Conservation (phyloP, 73 alveolate species). For the Urostyla sp. region DNA sequence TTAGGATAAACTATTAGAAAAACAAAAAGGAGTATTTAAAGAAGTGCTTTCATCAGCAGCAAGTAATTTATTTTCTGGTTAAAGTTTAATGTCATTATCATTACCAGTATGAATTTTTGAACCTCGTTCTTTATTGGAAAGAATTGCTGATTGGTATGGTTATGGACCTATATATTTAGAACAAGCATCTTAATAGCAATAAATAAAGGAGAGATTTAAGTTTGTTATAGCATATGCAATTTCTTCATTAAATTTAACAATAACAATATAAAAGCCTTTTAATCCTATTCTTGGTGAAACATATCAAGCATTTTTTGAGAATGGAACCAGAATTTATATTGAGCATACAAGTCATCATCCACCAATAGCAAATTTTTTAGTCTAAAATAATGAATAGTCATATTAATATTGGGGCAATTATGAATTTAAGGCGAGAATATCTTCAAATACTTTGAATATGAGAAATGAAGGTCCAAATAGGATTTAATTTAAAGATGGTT, state of each 20-base stretch:
- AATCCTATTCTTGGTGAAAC: slow-evolving; percentile 94
- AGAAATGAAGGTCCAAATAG: slow-evolving; percentile 76
- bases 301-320: slow-evolving; percentile 70
- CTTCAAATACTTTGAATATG: slow-evolving; percentile 61
- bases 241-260: slow-evolving; percentile 63
- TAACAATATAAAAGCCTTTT: slow-evolving; percentile 70
- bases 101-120: slow-evolving; percentile 73
- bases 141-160: slow-evolving; percentile 65
- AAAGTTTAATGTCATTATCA: slow-evolving; percentile 55
- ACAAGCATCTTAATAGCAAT: slow-evolving; percentile 69
- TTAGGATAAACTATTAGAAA: slow-evolving; percentile 10
- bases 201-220: slow-evolving; percentile 77
- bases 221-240: slow-evolving; percentile 70
- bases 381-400: slow-evolving; percentile 68
- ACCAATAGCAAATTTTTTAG: slow-evolving; percentile 78
- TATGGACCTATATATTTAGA: slow-evolving; percentile 60
- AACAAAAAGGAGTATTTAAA: slow-evolving; percentile 60
- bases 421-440: slow-evolving; percentile 80
- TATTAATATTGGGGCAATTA: slow-evolving; percentile 75
- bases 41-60: slow-evolving; percentile 61
- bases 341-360: slow-evolving; percentile 94
- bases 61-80: slow-evolving; percentile 50
- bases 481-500: slow-evolving; percentile 71
- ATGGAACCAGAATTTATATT: slow-evolving; percentile 78
- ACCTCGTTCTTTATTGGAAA: slow-evolving; percentile 59